Evolutionary conservation across 2,329 filamentous ascomycete genomes (phyloP).

Genomic region (Arthrobotrys sinensis): DNA sequence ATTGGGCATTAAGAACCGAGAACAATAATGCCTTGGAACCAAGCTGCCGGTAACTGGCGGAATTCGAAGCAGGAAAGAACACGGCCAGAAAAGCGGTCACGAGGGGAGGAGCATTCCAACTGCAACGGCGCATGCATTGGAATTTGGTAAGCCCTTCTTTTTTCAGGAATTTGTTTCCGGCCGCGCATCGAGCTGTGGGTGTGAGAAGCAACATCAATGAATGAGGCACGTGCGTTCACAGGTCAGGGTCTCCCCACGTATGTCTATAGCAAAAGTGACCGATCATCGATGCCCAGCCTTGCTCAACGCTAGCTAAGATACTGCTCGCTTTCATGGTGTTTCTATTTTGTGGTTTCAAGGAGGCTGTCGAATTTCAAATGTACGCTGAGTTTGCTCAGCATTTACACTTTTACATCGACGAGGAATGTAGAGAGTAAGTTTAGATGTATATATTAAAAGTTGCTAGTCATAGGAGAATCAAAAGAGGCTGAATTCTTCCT

Average conservation of each 20-base stretch:
- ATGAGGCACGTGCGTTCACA: slow-evolving; percentile 45
- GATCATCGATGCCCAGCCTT: slow-evolving; percentile 21
- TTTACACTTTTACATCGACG: not conserved
- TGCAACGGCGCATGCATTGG: slow-evolving; percentile 6
- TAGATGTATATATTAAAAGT: slow-evolving; percentile 26
- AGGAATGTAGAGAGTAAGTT: not conserved
- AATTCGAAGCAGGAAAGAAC: slow-evolving; percentile 30
- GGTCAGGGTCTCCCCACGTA: slow-evolving; percentile 33
- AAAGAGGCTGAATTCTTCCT: not conserved
- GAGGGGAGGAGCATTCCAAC: slow-evolving; percentile 7
- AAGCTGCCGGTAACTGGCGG: slow-evolving; percentile 60
- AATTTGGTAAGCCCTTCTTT: slow-evolving; percentile 6
- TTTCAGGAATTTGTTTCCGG: slow-evolving; percentile 40
- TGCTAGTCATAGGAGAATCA: slow-evolving; percentile 15
- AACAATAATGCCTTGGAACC: slow-evolving; percentile 42
- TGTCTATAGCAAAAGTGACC: not conserved
- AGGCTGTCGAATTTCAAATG: not conserved
- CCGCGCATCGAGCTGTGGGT: slow-evolving; percentile 8
- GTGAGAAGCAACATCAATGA: not conserved
- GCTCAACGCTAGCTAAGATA: slow-evolving; percentile 27
- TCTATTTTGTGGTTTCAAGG: slow-evolving; percentile 21
- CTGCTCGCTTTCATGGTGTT: not conserved
- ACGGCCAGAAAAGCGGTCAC: slow-evolving; percentile 28
- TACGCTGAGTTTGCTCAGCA: not conserved
- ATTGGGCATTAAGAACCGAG: slow-evolving; percentile 51